Evolutionary conservation across 768 basidiomycete genomes (phyloP), one percentile per base, ranked within the genome.

Genomic region (Holtermanniella nyarrowii): DNA sequence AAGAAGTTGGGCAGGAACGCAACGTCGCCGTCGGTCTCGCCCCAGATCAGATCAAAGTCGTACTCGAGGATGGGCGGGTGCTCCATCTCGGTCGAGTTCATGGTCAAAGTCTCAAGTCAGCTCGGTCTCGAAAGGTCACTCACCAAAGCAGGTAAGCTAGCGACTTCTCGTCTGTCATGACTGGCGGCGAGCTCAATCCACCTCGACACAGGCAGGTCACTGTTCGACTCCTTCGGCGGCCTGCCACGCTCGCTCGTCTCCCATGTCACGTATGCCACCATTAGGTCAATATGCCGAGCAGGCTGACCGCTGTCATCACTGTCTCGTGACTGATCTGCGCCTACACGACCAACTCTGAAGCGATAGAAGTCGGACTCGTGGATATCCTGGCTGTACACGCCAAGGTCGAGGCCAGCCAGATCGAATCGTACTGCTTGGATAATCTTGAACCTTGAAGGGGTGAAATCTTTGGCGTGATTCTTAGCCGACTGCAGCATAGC

Each of bases 401-500:
- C 69, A 39, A 70, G 41, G 24, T 65, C 60, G 26, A 68, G 54
- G 14, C 62, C 61, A 22, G 48, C 52, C 7, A 65, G 53, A 21
- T 60, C 56, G 42, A 70, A 59, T 16, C 50, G 52, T 59, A 70
- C 61, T 10, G 54, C 53, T 41, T 66, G 64, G 21, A 59, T 50
- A 25, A 62, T 60, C 22, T 52, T 49, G 22, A 68, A 25, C 23
- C 50, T 56, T 10, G 37, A 46, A 21, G 16, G 24, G 12, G 11
- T 21, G 25, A 16, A 31, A 22, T 42, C 43, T 16, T 26, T 42
- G 3, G 26, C 40, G 13, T 23, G 31, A 25, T 53, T 52, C 41
- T 55, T 55, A 22, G 63, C 62, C 2, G 62, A 65, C 27, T 69
- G 63, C 10, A 65, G 54, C 27, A 71, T 62, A 0, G 58, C 64